Evolutionary conservation across 352 stramenopile species (phyloP), one percentile per base, ranked within the genome.

Genomic region (Elongisporangium senticosum): DNA sequence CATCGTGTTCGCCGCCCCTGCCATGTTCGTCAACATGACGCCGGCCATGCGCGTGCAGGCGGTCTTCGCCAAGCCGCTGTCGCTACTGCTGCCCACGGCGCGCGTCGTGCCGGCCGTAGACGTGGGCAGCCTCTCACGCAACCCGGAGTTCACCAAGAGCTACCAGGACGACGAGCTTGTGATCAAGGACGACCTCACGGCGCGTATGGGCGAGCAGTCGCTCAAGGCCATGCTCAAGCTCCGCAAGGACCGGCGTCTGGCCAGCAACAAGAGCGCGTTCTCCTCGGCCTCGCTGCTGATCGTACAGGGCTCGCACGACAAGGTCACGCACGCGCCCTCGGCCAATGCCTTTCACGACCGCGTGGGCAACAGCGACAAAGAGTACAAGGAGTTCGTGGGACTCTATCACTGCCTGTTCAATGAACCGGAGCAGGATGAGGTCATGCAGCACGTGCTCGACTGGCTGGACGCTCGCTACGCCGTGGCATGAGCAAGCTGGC

Each of bases 401-500:
- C 50, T 86, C 14, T 87, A 70, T 56, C 77, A 89, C 69, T 83
- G 75, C 64, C 64, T 89, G 39, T 87, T 80, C 56, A 70, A 87
- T 51, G 79, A 87, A 33, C 74, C 74, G 1, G 77, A 86, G 65
- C 66, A 69, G 19, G 76, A 87, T 19, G 67, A 77, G 4, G 79
- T 89, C 19, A 49, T 87, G 17, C 55, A 71, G 7, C 70, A 85
- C 56, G 49, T 83, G 19, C 63, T 61, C n/a, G 58, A 67, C 6
- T 89, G 79, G 71, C 52, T 79, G 43, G 28, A 39, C 8, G 28
- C 28, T 1, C 28, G 28, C 28, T 39, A 14, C 28, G 28, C 28
- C 2, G 28, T 13, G 28, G 28, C 28, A 39, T 28, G 24, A 28
- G 24, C 24, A 7, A 7, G 24, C n/a, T n/a, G n/a, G n/a, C n/a